Base-by-base conservation (phyloP, 352 stramenopile genomes). In the Globisporangium megalacanthum region DNA sequence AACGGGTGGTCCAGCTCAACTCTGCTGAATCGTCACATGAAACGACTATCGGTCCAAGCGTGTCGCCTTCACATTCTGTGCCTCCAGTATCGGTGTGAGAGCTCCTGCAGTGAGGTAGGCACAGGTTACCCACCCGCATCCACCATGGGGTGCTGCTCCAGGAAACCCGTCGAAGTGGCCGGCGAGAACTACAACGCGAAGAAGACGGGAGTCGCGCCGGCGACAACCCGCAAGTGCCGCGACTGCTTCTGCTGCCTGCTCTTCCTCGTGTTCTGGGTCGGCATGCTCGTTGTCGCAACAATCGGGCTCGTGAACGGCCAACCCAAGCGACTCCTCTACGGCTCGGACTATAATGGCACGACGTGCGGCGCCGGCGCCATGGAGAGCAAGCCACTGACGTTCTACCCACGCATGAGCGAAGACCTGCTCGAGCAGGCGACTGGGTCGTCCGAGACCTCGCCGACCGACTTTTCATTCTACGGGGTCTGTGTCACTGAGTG, bases 401-500 rank as follows among this genome's bases (percentile, higher is more conserved):
- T 85, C 52, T 94, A 94, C 50, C 84, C 84, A 25, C 78, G 83
- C 20, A 79, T 94, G 52, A 88, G 66, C 15, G 70, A 94, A 51
- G 84, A 94, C 60, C 58, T 94, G 25, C 33, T 88, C 17, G 76
- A 89, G 46, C 69, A 87, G 53, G 54, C 73, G 11, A 69, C 66
- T 11, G 68, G 79, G 52, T 70, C 66, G n/a, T 73, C 72, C n/a
- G 48, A 77, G 15, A 29, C 22, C 19, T 70, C 76, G 7, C 61
- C 72, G n/a, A 70, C 65, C 0, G 65, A 83, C 51, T 75, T 79
- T 33, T 73, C 70, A 0, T 94, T 91, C 54, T 92, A 86, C 51
- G 83, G 84, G 3, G 61, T 90, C 11, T 94, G 84, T 29, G 83
- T 93, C 1, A 37, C 61, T 2, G 58, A 25, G 2, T 94, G 83